phyloP scores from a whole-genome alignment of 164 flowering plant genomes.

The Sextonia rubra region DNA sequence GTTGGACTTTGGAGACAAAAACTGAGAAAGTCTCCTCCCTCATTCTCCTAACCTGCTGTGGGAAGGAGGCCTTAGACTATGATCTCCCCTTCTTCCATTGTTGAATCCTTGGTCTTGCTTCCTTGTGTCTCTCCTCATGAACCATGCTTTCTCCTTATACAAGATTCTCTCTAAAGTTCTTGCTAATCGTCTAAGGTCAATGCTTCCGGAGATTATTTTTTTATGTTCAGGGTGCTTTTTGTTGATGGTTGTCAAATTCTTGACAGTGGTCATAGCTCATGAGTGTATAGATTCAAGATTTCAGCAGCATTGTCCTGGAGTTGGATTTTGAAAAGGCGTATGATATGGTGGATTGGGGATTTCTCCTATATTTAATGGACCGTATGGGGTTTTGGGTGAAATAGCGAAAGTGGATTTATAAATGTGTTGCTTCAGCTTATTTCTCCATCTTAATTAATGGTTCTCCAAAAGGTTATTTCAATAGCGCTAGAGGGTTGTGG shows the following conservation, averaged over 20 bases:
- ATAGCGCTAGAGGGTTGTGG: not conserved
- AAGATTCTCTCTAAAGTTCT: not conserved
- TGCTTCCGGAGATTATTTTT: not conserved
- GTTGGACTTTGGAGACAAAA: too few relatives aligned
- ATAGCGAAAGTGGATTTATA: not conserved
- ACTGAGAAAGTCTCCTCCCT: too few relatives aligned
- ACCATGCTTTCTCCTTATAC: too few relatives aligned
- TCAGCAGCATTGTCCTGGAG: not conserved
- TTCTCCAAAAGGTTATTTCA: not conserved
- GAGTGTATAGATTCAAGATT: not conserved
- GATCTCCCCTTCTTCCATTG: too few relatives aligned
- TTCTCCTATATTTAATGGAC: not conserved
- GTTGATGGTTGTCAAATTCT: too few relatives aligned
- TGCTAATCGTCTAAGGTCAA: not conserved
- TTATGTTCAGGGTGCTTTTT: not conserved
- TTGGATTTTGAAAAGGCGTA: not conserved
- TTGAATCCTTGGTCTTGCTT: too few relatives aligned
- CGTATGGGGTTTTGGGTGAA: not conserved
- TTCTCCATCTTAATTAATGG: not conserved
- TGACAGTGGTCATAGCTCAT: too few relatives aligned
- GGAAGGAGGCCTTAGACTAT: too few relatives aligned
- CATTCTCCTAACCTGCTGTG: too few relatives aligned
- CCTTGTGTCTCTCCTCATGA: too few relatives aligned
- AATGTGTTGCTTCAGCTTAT: not conserved
- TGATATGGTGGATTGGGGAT: not conserved